phyloP scores from a whole-genome alignment of 1,284 basidiomycete genomes.

The Trametes versicolor region DNA sequence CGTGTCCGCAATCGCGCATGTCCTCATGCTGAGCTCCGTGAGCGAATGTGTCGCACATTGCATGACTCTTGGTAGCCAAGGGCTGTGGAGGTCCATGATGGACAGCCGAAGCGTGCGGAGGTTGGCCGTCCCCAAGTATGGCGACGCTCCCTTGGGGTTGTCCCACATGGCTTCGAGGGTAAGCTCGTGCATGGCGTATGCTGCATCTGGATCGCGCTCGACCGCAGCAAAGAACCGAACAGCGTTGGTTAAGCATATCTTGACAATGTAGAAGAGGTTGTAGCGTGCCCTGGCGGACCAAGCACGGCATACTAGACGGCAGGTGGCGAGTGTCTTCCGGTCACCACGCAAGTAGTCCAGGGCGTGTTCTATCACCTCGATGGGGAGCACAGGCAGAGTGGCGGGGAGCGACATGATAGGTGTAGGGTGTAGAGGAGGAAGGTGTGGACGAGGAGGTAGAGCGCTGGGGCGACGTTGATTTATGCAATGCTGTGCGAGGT shows the following conservation, averaged over 20 bases:
- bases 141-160: not conserved
- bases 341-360: constrained; percentile 37
- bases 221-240: constrained; percentile 19
- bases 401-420: not conserved
- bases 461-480: not conserved
- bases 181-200: constrained; percentile 24
- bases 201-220: constrained; percentile 26
- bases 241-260: constrained; percentile 13
- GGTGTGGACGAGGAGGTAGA: not conserved
- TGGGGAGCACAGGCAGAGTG: constrained; percentile 27
- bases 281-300: constrained; percentile 33
- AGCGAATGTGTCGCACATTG: not conserved
- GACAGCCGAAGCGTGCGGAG: constrained; percentile 17
- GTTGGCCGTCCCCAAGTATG: not conserved
- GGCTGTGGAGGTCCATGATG: constrained; percentile 9
- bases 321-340: constrained; percentile 25
- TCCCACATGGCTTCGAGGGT: constrained; percentile 6
- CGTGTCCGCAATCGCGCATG: constrained; percentile 1
- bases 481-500: not conserved
- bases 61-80: constrained; percentile 4
- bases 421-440: not conserved
- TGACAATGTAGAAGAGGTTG: constrained; percentile 27
- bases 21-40: constrained; percentile 10
- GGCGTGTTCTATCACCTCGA: constrained; percentile 35
- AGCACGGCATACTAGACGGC: constrained; percentile 29